Evolutionary conservation across 2,329 filamentous ascomycete genomes (phyloP), one percentile per base, ranked within the genome.

Genomic region (Xylaria sp.): DNA sequence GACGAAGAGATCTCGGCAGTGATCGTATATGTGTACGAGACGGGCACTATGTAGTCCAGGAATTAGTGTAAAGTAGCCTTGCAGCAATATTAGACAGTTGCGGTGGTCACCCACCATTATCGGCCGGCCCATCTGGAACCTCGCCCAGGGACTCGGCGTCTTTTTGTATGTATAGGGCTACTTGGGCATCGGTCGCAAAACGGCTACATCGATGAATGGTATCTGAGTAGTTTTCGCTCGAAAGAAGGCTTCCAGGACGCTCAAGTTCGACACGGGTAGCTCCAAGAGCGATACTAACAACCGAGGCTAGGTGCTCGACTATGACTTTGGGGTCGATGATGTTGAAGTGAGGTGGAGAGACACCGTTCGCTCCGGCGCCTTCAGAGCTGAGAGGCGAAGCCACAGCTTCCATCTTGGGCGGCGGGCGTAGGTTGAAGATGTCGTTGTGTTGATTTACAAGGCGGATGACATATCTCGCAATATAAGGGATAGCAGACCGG

Each of bases 101-200:
- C 17, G 25, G 42, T 72, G 53, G 71, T 66, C 22, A 72, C 84
- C 71, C 77, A 87, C 84, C 77, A 72, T 80, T 73, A 67, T 80
- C 79, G 63, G 82, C 80, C 17, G 79, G 73, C 50, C 82, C 85
- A 69, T 87, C 84, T 63, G 86, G 81, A 45, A 82, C 75, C 62
- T 85, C 79, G 55, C 86, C 83, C 13, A 84, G 83, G 70, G 85
- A 82, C 60, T 86, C 81, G 71, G 90, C 77, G 77, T 95, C 93
- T 81, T 97, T 97, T 78, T 96, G 92, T 70, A 97, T 90, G 81
- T 98, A 98, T 70, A 99, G 84, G 62, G 92, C 93, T 69, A 91
- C 89, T 81, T 97, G 93, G 65, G 91, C 86, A 80, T 99, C 96
- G 68, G 90, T 89, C 65, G 94, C 94, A 80, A 98, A 98, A 74